These are phyloP conservation scores for grape (Vitis vinifera) DNA, from an alignment of 164 flowering plant genomes.

Conservation along the genomic window ASM3070453v1 NC_081807.1:9446501-9447000, in stretches of 20 bases:
- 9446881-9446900: slow-evolving; percentile 2
- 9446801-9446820: slow-evolving; percentile 19
- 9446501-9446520: slow-evolving; percentile 68
- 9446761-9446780: background rate
- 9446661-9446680: background rate
- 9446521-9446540: slow-evolving; percentile 78
- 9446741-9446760: slow-evolving; percentile 18
- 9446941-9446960: slow-evolving; percentile 18
- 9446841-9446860: slow-evolving; percentile 3
- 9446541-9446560: slow-evolving; percentile 47
- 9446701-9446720: background rate
- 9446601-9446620: slow-evolving; percentile 22
- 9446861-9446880: slow-evolving; percentile 6
- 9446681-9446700: background rate
- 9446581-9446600: slow-evolving; percentile 10
- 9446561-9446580: slow-evolving; percentile 29
- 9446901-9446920: slow-evolving; percentile 16
- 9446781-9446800: slow-evolving; percentile 12
- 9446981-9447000: slow-evolving; percentile 9
- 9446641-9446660: slow-evolving; percentile 19
- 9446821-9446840: slow-evolving; percentile 20
- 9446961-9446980: slow-evolving; percentile 13
- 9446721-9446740: slow-evolving; percentile 16
- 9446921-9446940: slow-evolving; percentile 12
- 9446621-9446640: slow-evolving; percentile 23